Conservation (phyloP, 306 rosid species). For the Arachis hypogaea region DNA sequence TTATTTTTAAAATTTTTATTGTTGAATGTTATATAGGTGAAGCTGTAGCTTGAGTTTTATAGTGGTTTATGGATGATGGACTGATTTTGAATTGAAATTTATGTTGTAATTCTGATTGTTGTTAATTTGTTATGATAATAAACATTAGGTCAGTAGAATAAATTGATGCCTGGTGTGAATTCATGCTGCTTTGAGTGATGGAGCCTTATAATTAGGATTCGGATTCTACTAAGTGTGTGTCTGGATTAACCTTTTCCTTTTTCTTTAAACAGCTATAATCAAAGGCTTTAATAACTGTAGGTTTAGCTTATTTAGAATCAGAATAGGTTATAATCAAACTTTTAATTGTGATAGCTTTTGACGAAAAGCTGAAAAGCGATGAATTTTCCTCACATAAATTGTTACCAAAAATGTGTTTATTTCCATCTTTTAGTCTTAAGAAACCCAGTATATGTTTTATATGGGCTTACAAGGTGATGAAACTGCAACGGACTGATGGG, state of each 20-base stretch:
- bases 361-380: background rate
- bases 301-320: no score
- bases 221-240: background rate
- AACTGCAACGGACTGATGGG: background rate
- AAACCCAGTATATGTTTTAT: background rate
- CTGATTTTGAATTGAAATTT: background rate
- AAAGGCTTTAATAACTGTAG: no score
- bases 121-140: background rate
- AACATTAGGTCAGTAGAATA: constrained; percentile 19
- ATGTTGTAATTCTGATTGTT: background rate
- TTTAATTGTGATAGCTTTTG: background rate
- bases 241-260: background rate
- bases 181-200: constrained; percentile 6
- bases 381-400: background rate
- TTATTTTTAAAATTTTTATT: background rate
- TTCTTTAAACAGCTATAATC: background rate
- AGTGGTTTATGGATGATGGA: background rate
- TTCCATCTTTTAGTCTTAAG: constrained; percentile 9
- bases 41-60: background rate
- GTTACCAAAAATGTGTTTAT: background rate
- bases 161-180: constrained; percentile 20
- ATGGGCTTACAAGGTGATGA: background rate
- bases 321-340: no score
- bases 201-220: background rate
- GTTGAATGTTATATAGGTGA: background rate